phyloP scores from a whole-genome alignment of 2,329 filamentous ascomycete species.

The Alternaria triticina region DNA sequence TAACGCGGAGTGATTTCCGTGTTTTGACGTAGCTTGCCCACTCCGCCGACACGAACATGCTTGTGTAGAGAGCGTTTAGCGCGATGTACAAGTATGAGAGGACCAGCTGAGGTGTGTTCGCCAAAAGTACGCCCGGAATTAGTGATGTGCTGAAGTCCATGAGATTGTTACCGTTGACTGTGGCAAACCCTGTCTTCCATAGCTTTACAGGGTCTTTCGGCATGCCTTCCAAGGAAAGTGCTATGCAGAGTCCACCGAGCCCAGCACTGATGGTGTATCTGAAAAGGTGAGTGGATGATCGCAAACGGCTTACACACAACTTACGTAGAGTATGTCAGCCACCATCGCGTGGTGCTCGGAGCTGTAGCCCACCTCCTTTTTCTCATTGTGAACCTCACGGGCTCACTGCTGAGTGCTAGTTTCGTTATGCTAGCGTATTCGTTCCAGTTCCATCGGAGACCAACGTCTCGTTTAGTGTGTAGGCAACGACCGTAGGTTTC shows the following conservation, averaged over 20 bases:
- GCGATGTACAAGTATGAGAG: slow-evolving; percentile 55
- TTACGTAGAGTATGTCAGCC: background rate
- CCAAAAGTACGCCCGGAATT: slow-evolving; percentile 41
- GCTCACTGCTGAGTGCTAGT: background rate
- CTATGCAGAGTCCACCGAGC: slow-evolving; percentile 1
- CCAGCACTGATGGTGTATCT: background rate
- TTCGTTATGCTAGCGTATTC: background rate
- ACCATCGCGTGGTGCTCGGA: background rate
- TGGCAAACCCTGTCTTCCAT: slow-evolving; percentile 18
- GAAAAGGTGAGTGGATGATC: too few species aligned
- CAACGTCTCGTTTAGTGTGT: background rate
- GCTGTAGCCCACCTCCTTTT: background rate
- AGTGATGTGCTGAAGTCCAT: slow-evolving; percentile 7
- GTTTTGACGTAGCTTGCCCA: slow-evolving; percentile 50
- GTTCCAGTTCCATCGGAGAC: slow-evolving; percentile 1
- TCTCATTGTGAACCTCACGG: background rate
- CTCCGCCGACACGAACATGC: slow-evolving; percentile 56
- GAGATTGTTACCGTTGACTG: slow-evolving; percentile 19
- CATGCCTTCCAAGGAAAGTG: slow-evolving; percentile 6
- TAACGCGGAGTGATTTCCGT: slow-evolving; percentile 49
- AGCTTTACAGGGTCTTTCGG: slow-evolving; percentile 8
- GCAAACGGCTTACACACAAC: background rate
- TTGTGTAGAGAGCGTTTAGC: slow-evolving; percentile 56
- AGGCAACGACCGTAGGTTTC: slow-evolving; percentile 20
- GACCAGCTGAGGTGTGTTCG: slow-evolving; percentile 56